Evolutionary conservation across 2,329 filamentous ascomycete species (phyloP).

Genomic region (Colletotrichum tamarilloi): DNA sequence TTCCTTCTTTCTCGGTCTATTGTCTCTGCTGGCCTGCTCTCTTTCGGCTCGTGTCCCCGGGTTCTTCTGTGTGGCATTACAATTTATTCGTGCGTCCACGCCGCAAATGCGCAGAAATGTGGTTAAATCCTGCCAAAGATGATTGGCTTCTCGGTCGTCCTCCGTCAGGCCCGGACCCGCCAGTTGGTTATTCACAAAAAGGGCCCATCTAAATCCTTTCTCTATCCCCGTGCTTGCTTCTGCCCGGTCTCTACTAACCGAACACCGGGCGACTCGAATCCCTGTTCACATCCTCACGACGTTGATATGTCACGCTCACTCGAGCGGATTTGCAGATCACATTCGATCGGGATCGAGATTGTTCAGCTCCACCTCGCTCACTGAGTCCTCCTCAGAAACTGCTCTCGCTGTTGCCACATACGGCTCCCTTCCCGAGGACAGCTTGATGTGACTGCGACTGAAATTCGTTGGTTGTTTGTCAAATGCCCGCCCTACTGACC

Average conservation of each 20-base stretch:
- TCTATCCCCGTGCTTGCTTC: background rate
- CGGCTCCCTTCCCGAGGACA: slow-evolving; percentile 37
- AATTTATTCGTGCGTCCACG: slow-evolving; percentile 10
- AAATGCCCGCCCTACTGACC: slow-evolving; percentile 16
- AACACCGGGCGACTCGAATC: background rate
- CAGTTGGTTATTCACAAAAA: background rate
- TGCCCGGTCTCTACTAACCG: background rate
- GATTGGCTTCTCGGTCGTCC: slow-evolving; percentile 8
- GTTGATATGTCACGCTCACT: slow-evolving; percentile 38
- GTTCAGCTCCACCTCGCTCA: slow-evolving; percentile 38
- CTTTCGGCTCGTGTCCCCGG: background rate
- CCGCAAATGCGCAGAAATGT: slow-evolving; percentile 14
- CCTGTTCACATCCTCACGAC: slow-evolving; percentile 20
- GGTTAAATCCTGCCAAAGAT: background rate
- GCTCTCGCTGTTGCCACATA: slow-evolving; percentile 31
- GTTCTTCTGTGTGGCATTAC: background rate
- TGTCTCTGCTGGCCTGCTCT: background rate
- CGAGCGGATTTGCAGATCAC: slow-evolving; percentile 38
- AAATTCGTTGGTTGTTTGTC: slow-evolving; percentile 23
- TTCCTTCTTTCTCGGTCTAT: background rate
- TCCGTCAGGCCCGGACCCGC: slow-evolving; percentile 4
- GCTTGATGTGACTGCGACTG: slow-evolving; percentile 35
- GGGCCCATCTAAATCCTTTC: background rate
- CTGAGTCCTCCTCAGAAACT: slow-evolving; percentile 32
- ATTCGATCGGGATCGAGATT: slow-evolving; percentile 27